Conservation (phyloP, 169 alveolate genomes). For the Plasmodium coatneyi region DNA sequence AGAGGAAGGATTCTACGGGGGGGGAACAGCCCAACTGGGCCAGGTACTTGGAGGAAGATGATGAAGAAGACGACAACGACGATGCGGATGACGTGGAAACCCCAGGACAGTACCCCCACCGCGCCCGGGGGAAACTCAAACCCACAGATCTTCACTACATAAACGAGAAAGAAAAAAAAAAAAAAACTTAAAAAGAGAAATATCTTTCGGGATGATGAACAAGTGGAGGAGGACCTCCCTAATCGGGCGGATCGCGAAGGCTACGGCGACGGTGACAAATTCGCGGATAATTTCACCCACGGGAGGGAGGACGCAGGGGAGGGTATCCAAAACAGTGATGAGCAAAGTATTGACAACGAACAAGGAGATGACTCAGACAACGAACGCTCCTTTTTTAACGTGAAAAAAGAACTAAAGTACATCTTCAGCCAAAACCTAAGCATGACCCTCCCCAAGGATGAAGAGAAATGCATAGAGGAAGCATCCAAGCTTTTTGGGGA, state of each 20-base stretch:
- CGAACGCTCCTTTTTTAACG: conserved; percentile 6
- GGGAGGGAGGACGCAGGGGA: background rate
- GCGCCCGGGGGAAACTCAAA: background rate
- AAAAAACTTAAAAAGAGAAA: background rate
- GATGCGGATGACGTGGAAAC: background rate
- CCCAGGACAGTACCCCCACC: background rate
- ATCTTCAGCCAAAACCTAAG: conserved; percentile 46
- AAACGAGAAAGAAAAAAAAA: conserved; percentile 5
- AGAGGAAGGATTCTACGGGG: background rate
- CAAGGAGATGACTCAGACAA: background rate
- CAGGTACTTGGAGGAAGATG: background rate
- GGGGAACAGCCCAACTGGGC: background rate
- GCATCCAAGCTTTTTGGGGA: conserved; percentile 75
- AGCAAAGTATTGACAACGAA: background rate
- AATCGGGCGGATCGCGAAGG: background rate
- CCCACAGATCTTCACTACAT: background rate
- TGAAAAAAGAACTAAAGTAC: conserved; percentile 18
- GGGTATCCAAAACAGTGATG: background rate
- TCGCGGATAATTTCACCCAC: background rate
- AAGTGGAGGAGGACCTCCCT: background rate
- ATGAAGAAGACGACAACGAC: background rate
- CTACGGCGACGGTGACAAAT: background rate
- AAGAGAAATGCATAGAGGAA: conserved; percentile 45
- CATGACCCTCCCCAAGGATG: conserved; percentile 26
- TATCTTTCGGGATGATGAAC: background rate